A percentile compares a stretch with the other conserved stretches of the same genome.
Conservation (phyloP, 139 green algal genomes). For the Chlamydomonas incerta region DNA sequence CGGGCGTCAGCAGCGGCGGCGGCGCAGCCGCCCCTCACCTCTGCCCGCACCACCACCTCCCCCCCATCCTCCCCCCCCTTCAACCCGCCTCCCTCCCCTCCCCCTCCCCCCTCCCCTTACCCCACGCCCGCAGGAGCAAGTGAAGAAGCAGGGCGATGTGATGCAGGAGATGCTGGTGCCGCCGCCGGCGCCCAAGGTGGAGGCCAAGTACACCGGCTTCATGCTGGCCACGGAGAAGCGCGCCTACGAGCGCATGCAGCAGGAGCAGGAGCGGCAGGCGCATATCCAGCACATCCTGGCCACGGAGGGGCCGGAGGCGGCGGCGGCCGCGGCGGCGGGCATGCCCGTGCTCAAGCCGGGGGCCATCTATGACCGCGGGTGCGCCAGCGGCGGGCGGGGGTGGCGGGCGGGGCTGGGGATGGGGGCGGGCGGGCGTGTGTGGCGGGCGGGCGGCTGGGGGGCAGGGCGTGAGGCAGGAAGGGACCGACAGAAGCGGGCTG, state of each 20-base stretch:
- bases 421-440: no score
- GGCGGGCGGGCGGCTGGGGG: no score
- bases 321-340: neutral
- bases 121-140: neutral
- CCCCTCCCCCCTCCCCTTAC: no score
- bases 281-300: neutral
- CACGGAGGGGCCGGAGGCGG: neutral
- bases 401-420: no score
- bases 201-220: slow-evolving; percentile 39
- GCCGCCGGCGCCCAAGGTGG: neutral
- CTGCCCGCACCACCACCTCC: no score
- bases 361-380: neutral
- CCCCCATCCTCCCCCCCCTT: neutral
- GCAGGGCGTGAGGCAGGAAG: no score
- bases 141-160: slow-evolving; percentile 41
- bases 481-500: no score
- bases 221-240: slow-evolving; percentile 36
- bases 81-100: no score
- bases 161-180: slow-evolving; percentile 39
- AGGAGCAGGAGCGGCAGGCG: slow-evolving; percentile 5
- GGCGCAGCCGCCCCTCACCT: no score
- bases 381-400: neutral
- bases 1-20: no score
- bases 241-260: slow-evolving; percentile 6
- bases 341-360: neutral